phyloP scores from a whole-genome alignment of 352 stramenopile genomes.

The Pythium myriotylum region DNA sequence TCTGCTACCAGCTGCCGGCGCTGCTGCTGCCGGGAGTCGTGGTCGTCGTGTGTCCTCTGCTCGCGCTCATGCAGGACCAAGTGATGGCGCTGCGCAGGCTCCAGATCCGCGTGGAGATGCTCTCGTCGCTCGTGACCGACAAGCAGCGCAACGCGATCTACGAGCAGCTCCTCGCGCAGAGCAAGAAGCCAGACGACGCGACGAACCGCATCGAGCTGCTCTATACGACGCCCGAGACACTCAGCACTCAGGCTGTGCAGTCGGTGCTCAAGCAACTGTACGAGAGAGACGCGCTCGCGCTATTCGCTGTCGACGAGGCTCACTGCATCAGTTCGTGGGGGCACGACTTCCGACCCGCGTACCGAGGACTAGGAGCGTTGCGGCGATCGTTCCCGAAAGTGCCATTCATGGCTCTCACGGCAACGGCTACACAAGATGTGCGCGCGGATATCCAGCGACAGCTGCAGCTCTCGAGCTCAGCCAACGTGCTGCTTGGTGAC shows the following conservation, averaged over 20 bases:
- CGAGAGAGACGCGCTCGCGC: conserved; percentile 33
- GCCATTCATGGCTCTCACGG: conserved; percentile 88
- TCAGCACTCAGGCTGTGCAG: conserved; percentile 60
- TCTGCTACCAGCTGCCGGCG: conserved; percentile 96
- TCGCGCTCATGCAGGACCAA: conserved; percentile 91
- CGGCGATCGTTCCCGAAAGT: conserved; percentile 36
- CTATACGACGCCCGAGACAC: conserved; percentile 89
- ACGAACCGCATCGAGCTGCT: conserved; percentile 55
- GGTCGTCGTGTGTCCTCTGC: conserved; percentile 87
- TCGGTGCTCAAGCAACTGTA: conserved; percentile 38
- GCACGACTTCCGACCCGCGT: conserved; percentile 86
- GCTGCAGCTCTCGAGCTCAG: conserved; percentile 37
- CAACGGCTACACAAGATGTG: conserved; percentile 78
- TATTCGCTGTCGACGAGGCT: conserved; percentile 89
- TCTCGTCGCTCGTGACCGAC: conserved; percentile 51
- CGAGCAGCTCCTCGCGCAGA: conserved; percentile 32
- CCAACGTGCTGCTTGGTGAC: conserved; percentile 48
- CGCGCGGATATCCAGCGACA: conserved; percentile 62
- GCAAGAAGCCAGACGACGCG: not conserved
- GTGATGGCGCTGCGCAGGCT: conserved; percentile 58
- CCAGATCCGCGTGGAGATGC: conserved; percentile 52
- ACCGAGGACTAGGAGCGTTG: conserved; percentile 47
- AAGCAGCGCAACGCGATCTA: conserved; percentile 35
- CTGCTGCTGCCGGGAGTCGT: conserved; percentile 72
- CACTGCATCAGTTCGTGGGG: conserved; percentile 93